Percentiles rank a stretch among this genome's conserved stretches.
These are phyloP conservation scores for Vanderwaltozyma polyspora DNA, from an alignment of 805 yeast genomes.

Conservation along the genomic window DNA sequence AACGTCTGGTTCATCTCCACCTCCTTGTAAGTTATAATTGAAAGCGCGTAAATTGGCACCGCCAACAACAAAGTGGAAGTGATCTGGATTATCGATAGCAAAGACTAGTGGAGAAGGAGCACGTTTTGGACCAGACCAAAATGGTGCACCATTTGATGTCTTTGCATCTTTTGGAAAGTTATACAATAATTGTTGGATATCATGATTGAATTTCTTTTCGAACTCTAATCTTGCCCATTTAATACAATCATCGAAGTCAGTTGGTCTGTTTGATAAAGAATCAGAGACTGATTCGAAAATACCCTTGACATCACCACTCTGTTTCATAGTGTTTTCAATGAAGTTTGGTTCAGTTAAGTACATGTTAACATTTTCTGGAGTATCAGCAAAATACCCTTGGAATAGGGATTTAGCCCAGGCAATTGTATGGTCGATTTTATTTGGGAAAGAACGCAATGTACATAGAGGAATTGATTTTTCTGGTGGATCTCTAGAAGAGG, in stretches of 20 bases:
- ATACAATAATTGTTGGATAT: slow-evolving; percentile 78
- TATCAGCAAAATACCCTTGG: slow-evolving; percentile 81
- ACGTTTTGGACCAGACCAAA: slow-evolving; percentile 97
- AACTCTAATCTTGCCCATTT: slow-evolving; percentile 90
- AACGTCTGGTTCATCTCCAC: slow-evolving; percentile 37
- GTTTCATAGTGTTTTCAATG: slow-evolving; percentile 84
- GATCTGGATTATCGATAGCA: slow-evolving; percentile 65
- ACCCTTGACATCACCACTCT: slow-evolving; percentile 83
- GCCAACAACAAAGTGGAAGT: slow-evolving; percentile 71
- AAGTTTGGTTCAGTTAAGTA: slow-evolving; percentile 86
- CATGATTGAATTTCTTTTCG: slow-evolving; percentile 74
- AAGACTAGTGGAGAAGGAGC: slow-evolving; percentile 82
- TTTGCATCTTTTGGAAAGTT: slow-evolving; percentile 92
- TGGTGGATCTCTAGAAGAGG: slow-evolving; percentile 96
- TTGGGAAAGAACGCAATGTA: slow-evolving; percentile 94
- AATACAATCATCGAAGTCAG: slow-evolving; percentile 85
- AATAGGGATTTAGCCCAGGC: slow-evolving; percentile 97
- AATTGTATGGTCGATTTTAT: slow-evolving; percentile 95
- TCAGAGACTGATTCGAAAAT: slow-evolving; percentile 70
- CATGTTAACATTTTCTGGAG: slow-evolving; percentile 88
- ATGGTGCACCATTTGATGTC: slow-evolving; percentile 82
- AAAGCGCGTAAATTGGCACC: slow-evolving; percentile 88
- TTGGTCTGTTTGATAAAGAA: slow-evolving; percentile 71
- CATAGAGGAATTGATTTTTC: slow-evolving; percentile 96
- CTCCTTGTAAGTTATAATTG: slow-evolving; percentile 82